Evolutionary conservation across 257 asterid species (phyloP).

Genomic region (Plantago ovata): DNA sequence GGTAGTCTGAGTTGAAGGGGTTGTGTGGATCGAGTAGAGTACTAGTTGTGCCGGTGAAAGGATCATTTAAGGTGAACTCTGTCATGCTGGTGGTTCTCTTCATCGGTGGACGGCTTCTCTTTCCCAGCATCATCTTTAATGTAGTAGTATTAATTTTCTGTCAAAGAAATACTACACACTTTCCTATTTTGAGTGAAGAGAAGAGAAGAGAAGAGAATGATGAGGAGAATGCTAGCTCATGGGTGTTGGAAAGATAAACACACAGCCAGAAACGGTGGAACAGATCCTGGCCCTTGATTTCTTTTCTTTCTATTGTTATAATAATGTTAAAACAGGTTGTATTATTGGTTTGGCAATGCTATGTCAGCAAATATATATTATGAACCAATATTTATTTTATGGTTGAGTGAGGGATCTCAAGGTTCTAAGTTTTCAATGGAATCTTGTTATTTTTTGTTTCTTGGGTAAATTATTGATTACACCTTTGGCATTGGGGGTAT

Average conservation of each 20-base stretch:
- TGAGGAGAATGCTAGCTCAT: not conserved
- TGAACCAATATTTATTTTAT: conserved; percentile 3
- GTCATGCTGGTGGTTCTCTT: conserved; percentile 79
- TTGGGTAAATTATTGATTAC: no score
- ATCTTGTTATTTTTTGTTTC: no score
- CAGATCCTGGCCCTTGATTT: conserved; percentile 51
- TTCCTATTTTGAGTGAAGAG: not conserved
- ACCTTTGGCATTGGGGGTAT: no score
- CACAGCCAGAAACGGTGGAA: conserved; percentile 53
- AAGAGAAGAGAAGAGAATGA: not conserved
- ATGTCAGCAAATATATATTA: conserved; percentile 30
- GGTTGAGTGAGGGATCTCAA: no score
- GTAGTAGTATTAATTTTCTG: not conserved
- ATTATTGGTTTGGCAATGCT: conserved; percentile 39
- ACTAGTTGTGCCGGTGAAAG: conserved; percentile 20
- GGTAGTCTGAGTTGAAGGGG: not conserved
- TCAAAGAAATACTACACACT: not conserved
- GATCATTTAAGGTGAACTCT: conserved; percentile 46
- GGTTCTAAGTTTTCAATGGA: no score
- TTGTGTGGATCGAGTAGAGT: no score
- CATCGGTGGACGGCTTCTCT: conserved; percentile 63
- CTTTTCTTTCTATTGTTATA: conserved; percentile 14
- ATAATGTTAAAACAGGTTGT: conserved; percentile 22
- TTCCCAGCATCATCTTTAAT: conserved; percentile 46
- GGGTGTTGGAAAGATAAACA: conserved; percentile 45